Evolutionary conservation across 139 green algal species (phyloP), one percentile per base, ranked within the genome.

Genomic region (Ettlia oleoabundans): DNA sequence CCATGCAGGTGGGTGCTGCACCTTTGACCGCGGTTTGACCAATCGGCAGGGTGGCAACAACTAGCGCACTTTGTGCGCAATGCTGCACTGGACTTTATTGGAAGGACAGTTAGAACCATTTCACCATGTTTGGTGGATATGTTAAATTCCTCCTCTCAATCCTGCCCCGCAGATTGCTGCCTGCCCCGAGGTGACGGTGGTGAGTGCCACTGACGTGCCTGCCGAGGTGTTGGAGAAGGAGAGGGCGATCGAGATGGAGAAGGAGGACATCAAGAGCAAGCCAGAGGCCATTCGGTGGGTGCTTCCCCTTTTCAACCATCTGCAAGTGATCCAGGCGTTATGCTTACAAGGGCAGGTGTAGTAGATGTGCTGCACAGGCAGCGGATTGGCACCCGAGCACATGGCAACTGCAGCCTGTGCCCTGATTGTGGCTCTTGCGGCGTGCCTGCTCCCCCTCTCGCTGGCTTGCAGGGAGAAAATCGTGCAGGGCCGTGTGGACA

Each of bases 231-330:
- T 95, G 32, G 91, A 82, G 21, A 84, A 82, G 66, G 94, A 98
- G 91, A 82, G 65, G 28, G 88, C 91, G 58, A 92, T 98, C 71
- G 93, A 99, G 91, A 96, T 99, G 94, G 86, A 86, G 74, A 98
- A 97, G 91, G 96, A 99, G 84, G 97, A 99, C 87, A 82, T 99
- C 41, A 85, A 88, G 78, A 88, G 33, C 85, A 99, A 99, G 93
- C 96, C 97, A 19, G 97, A 99, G 90, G 87, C 89, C n/a, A 96
- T 99, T 68, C 86, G 95, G 80, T 94, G 55, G 4, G 52, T 52
- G 35, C 10, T 21, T 2, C 42, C n/a, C n/a, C n/a, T n/a, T n/a
- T n/a, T n/a, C n/a, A n/a, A n/a, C n/a, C n/a, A n/a, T n/a, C n/a
- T n/a, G n/a, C n/a, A n/a, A n/a, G n/a, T n/a, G n/a, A n/a, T n/a